Evolutionary conservation across 2,329 filamentous ascomycete genomes (phyloP).

Genomic region (Cercospora canescens): DNA sequence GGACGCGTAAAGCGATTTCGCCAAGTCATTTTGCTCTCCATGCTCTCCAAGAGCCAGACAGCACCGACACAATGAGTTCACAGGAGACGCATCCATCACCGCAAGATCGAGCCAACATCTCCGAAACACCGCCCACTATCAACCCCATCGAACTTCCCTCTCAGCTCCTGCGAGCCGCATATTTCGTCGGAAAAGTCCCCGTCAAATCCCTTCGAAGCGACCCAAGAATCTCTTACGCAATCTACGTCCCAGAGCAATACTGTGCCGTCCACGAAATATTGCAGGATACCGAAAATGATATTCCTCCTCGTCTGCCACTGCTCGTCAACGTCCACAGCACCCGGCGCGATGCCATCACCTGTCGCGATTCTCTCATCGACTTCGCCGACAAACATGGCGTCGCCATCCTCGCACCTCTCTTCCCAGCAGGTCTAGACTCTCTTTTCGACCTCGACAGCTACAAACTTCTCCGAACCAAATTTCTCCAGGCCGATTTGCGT

Average conservation of each 20-base stretch:
- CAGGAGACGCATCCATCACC: neutral
- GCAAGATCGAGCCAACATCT: slow-evolving; percentile 1
- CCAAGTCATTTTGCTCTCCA: neutral
- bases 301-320: slow-evolving; percentile 4
- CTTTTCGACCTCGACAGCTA: slow-evolving; percentile 17
- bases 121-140: neutral
- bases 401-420: slow-evolving; percentile 17
- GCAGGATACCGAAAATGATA: neutral
- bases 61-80: neutral
- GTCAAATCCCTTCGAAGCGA: slow-evolving; percentile 11
- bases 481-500: slow-evolving; percentile 6
- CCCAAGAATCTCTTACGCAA: slow-evolving; percentile 15
- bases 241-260: slow-evolving; percentile 18
- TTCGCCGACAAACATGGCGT: slow-evolving; percentile 15
- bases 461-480: slow-evolving; percentile 7
- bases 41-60: neutral
- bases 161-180: slow-evolving; percentile 16
- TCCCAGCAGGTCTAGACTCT: slow-evolving; percentile 13
- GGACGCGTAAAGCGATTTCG: neutral
- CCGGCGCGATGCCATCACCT: slow-evolving; percentile 10
- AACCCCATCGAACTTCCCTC: slow-evolving; percentile 13
- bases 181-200: slow-evolving; percentile 18
- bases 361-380: slow-evolving; percentile 11
- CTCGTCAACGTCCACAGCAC: slow-evolving; percentile 18
- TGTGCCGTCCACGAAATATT: slow-evolving; percentile 7